These are phyloP conservation scores for Yamadazyma dushanensis DNA, from an alignment of 1,139 yeast species.

Conservation along the genomic window DNA sequence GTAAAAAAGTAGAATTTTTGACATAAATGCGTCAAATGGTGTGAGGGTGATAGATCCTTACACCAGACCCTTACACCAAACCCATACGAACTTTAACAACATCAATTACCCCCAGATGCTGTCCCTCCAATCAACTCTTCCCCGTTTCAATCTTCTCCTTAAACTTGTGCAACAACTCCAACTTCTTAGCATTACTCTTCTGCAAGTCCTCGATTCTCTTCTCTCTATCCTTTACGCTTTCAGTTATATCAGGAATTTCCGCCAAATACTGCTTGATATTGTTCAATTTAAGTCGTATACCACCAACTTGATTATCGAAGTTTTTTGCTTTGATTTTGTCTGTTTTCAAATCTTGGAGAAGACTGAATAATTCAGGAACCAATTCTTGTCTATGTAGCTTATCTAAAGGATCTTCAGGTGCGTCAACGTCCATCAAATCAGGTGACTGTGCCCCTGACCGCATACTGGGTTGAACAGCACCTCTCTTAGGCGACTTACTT, in stretches of 20 bases:
- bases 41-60: no score
- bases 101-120: no score
- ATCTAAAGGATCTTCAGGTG: constrained; percentile 20
- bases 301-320: constrained; percentile 46
- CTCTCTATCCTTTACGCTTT: constrained; percentile 31
- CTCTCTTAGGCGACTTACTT: no score
- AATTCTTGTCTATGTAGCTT: constrained; percentile 33
- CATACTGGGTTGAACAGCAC: background rate
- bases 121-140: background rate
- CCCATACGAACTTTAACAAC: no score
- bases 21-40: background rate
- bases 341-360: constrained; percentile 35
- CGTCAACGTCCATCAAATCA: constrained; percentile 2
- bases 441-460: constrained; percentile 1
- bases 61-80: no score
- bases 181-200: constrained; percentile 26
- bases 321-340: constrained; percentile 44
- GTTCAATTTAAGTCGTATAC: constrained; percentile 37
- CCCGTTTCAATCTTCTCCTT: constrained; percentile 16
- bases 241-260: constrained; percentile 42
- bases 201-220: constrained; percentile 26
- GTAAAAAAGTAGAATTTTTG: no score
- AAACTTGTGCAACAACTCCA: constrained; percentile 24
- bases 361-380: constrained; percentile 39
- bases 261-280: constrained; percentile 32